Percentiles rank a stretch among this genome's conserved stretches.
Conservation (phyloP, 2,329 filamentous ascomycete genomes). For the Aspergillus glaucus region DNA sequence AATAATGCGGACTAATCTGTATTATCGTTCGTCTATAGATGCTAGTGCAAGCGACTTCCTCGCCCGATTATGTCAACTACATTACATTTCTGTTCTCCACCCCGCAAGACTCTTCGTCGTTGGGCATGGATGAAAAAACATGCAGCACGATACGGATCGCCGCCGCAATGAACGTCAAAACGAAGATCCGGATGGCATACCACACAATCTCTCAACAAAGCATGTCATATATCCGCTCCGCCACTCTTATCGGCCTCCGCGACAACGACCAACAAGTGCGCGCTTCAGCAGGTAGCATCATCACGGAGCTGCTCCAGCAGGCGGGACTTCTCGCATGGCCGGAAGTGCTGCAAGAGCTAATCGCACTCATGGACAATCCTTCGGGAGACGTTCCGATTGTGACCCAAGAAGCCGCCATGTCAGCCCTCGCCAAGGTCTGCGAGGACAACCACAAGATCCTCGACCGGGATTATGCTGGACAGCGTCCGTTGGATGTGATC, state of each 20-base stretch:
- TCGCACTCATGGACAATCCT: constrained; percentile 70
- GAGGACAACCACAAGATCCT: constrained; percentile 88
- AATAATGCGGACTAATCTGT: constrained; percentile 12
- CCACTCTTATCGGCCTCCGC: constrained; percentile 71
- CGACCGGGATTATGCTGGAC: constrained; percentile 79
- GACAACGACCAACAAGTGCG: constrained; percentile 78
- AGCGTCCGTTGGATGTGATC: constrained; percentile 79
- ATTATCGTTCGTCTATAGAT: constrained; percentile 53
- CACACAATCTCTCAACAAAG: constrained; percentile 68
- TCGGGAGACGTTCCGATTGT: constrained; percentile 60
- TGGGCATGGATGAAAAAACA: constrained; percentile 56
- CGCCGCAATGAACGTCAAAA: constrained; percentile 92
- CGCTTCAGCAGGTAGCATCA: constrained; percentile 84
- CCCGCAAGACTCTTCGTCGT: constrained; percentile 49
- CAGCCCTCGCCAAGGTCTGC: constrained; percentile 88
- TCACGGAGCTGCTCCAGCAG: constrained; percentile 80
- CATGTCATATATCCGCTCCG: constrained; percentile 70
- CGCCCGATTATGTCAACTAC: constrained; percentile 95
- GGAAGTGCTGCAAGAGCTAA: constrained; percentile 74
- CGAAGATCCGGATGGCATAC: constrained; percentile 73
- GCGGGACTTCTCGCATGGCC: constrained; percentile 89
- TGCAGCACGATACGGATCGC: constrained; percentile 74
- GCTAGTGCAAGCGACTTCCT: constrained; percentile 80
- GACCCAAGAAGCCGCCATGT: constrained; percentile 88
- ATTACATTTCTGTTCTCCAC: constrained; percentile 84